Evolutionary conservation across 257 asterid species (phyloP), one percentile per base, ranked within the genome.

Genomic region (Verbascum thapsus): DNA sequence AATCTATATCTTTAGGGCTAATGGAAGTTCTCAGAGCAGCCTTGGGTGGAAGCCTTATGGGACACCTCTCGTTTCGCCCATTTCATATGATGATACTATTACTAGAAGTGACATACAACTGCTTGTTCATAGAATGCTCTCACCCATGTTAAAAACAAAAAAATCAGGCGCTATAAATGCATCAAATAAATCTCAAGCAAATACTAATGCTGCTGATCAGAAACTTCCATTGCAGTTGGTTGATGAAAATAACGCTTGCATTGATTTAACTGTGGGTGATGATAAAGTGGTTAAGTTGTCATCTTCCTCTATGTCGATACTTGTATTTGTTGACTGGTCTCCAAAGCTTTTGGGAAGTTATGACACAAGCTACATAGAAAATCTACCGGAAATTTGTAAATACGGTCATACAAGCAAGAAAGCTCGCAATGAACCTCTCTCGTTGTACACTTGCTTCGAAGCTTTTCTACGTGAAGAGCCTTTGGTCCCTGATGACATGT

Each of bases 391-490:
- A 80, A 94, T 90, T 70, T 79, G 88, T 69, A 94, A 80, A 69
- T 72, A 56, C 78, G 99, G 91, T 64, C 94, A 83, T 34, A 74
- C 79, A 48, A 81, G 79, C 80, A 94, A 94, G 86, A 94, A 82
- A 81, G 87, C 97, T 76, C 99, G 99, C 50, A 79, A 72, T 54
- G 99, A 94, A 71, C 99, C 99, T 70, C 94, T 90, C 64, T 90
- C 99, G 3, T 64, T 94, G 73, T 94, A 94, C 75, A 86, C 97
- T 78, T 94, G 99, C 88, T 74, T 94, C 81, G 99, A 94, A 81
- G 92, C 96, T 62, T 94, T 94, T 81, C 78, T 89, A 35, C 95
- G 97, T 13, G 99, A 94, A 78, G 99, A 94, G 81, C 99, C 99
- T 3, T 78, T 94, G 76, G 99, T 94, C 68, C 99, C 99, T 17